Conservation (phyloP, 495 filamentous ascomycete genomes). For the Penicillium taxi region DNA sequence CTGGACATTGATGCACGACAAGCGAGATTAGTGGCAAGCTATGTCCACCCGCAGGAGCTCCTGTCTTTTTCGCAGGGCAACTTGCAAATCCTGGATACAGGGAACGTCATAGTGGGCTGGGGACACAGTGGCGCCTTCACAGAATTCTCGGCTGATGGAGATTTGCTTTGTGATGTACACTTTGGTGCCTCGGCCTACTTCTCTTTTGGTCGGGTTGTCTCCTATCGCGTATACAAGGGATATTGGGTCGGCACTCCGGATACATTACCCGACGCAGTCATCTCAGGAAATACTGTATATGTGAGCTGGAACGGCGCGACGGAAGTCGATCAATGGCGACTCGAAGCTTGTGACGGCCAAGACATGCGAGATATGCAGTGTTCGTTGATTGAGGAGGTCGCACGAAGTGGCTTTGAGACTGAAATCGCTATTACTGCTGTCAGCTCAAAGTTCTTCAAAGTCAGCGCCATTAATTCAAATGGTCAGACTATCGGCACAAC, state of each 20-base stretch:
- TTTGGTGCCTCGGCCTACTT: constrained; percentile 33
- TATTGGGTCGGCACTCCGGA: constrained; percentile 30
- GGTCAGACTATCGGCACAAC: constrained; percentile 13
- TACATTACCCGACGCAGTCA: constrained; percentile 20
- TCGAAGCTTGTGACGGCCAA: constrained; percentile 25
- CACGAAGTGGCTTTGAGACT: constrained; percentile 18
- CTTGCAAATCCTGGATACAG: constrained; percentile 45
- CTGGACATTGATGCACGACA: constrained; percentile 17
- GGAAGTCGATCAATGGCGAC: constrained; percentile 31
- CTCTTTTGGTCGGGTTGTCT: constrained; percentile 30
- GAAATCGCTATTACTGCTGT: constrained; percentile 6
- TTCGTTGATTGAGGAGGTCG: constrained; percentile 4
- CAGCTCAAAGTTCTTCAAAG: constrained; percentile 11
- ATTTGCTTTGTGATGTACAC: constrained; percentile 38
- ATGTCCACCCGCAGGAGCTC: constrained; percentile 25
- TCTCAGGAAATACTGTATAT: constrained; percentile 22
- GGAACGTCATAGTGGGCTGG: constrained; percentile 51
- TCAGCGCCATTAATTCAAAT: constrained; percentile 11
- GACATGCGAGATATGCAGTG: constrained; percentile 14
- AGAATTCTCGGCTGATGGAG: constrained; percentile 46
- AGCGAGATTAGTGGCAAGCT: constrained; percentile 19
- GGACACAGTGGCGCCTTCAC: constrained; percentile 48
- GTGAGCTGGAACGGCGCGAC: constrained; percentile 44
- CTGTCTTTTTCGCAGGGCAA: constrained; percentile 50
- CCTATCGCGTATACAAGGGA: constrained; percentile 30